Percentiles rank a stretch among this genome's conserved stretches.
phyloP scores from a whole-genome alignment of 1,284 basidiomycete genomes.

The Apiotrichum akiyoshidainum region DNA sequence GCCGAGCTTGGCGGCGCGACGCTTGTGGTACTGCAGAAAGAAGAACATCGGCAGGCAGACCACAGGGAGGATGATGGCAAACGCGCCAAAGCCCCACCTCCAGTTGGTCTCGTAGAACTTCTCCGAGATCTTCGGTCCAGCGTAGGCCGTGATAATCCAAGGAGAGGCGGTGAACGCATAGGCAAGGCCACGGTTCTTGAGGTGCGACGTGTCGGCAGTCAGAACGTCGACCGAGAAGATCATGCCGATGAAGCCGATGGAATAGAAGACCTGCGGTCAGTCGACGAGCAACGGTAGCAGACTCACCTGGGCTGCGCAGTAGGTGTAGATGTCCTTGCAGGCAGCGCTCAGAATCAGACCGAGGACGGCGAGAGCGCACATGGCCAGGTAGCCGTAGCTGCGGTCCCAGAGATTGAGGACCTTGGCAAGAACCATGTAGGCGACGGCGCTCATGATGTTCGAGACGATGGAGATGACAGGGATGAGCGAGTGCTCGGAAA shows the following conservation, averaged over 20 bases:
- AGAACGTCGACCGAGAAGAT: conserved; percentile 50
- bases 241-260: conserved; percentile 47
- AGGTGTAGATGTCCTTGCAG: conserved; percentile 35
- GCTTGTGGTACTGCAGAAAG: conserved; percentile 35
- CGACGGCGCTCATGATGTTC: conserved; percentile 33
- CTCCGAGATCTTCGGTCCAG: conserved; percentile 43
- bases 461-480: conserved; percentile 43
- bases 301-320: conserved; percentile 38
- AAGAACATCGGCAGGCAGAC: conserved; percentile 33
- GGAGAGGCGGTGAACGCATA: conserved; percentile 51
- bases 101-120: conserved; percentile 43
- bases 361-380: conserved; percentile 32
- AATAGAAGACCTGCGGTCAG: conserved; percentile 31
- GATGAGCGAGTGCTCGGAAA: conserved; percentile 39
- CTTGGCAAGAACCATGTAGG: conserved; percentile 40
- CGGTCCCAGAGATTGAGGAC: conserved; percentile 42
- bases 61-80: conserved; percentile 49
- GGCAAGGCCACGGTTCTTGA: conserved; percentile 49
- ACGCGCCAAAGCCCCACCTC: conserved; percentile 51
- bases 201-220: conserved; percentile 48
- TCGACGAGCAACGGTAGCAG: background rate
- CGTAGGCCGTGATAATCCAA: conserved; percentile 49
- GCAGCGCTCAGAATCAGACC: conserved; percentile 43
- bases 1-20: conserved; percentile 27
- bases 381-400: conserved; percentile 30